Percentiles rank a stretch among this genome's conserved stretches.
These are phyloP conservation scores for Capronia americana DNA, from an alignment of 2,329 filamentous ascomycete species.

Conservation along the genomic window DNA sequence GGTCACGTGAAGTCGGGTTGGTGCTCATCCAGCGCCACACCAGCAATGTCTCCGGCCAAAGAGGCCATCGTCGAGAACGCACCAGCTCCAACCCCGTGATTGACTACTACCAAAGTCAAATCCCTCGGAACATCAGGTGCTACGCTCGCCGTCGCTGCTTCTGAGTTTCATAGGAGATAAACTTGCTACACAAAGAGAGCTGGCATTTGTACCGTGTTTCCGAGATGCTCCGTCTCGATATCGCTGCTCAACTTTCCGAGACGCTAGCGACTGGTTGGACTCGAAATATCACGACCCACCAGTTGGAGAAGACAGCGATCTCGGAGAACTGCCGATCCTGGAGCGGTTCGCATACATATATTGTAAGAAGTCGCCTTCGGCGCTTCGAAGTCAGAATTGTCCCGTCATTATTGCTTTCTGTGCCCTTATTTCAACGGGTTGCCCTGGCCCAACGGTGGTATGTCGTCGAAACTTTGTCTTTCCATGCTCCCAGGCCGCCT, in stretches of 20 bases:
- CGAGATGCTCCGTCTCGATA: slow-evolving; percentile 32
- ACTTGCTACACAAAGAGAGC: neutral
- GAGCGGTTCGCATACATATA: neutral
- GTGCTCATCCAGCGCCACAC: too few relatives aligned
- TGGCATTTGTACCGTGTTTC: slow-evolving; percentile 4
- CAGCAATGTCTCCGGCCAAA: too few relatives aligned
- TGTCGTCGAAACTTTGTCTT: slow-evolving; percentile 20
- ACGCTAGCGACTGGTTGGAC: slow-evolving; percentile 12
- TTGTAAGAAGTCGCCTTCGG: neutral
- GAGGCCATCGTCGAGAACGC: neutral
- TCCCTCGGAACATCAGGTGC: too few relatives aligned
- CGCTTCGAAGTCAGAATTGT: neutral
- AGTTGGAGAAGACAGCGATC: slow-evolving; percentile 31
- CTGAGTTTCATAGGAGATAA: neutral
- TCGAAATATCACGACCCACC: neutral
- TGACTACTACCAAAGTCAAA: neutral
- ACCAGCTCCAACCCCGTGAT: neutral
- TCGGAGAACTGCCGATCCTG: slow-evolving; percentile 28
- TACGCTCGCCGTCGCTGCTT: neutral
- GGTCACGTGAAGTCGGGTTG: too few relatives aligned
- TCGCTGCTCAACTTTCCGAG: slow-evolving; percentile 13
- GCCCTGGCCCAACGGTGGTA: neutral
- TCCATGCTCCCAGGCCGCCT: slow-evolving; percentile 13
- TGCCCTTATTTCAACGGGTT: neutral
- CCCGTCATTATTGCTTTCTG: neutral